These are phyloP conservation scores for Firmiana major DNA, from an alignment of 345 rosid genomes.

Conservation along the genomic window DNA sequence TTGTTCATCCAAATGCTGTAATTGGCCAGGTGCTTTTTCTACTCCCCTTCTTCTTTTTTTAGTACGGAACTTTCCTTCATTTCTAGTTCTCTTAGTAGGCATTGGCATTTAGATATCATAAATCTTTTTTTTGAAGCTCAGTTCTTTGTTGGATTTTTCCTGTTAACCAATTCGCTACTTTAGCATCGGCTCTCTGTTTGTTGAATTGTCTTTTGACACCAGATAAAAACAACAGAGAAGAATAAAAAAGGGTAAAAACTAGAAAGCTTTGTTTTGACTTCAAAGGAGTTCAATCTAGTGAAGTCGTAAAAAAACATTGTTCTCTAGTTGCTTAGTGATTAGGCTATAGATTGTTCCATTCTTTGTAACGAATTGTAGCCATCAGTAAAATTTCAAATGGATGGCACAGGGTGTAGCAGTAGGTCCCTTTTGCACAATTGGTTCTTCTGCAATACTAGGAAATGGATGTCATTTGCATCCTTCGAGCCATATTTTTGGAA, in stretches of 20 bases:
- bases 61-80: too few relatives aligned
- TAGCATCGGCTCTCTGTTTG: too few relatives aligned
- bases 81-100: too few relatives aligned
- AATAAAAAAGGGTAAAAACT: neutral
- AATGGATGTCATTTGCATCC: slow-evolving; percentile 70
- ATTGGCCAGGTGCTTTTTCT: slow-evolving; percentile 56
- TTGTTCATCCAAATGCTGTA: slow-evolving; percentile 71
- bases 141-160: too few relatives aligned
- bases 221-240: neutral
- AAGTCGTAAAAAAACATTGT: neutral
- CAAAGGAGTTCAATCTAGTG: neutral
- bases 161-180: too few relatives aligned
- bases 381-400: neutral
- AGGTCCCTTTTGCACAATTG: slow-evolving; percentile 82
- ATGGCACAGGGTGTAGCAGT: slow-evolving; percentile 60
- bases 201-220: neutral
- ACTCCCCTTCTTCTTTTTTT: neutral
- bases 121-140: too few relatives aligned
- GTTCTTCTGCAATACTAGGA: slow-evolving; percentile 76
- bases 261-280: neutral
- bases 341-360: neutral
- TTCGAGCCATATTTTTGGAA: slow-evolving; percentile 73
- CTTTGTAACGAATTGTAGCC: neutral
- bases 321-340: neutral
- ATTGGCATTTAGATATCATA: too few relatives aligned